phyloP scores from a whole-genome alignment of 2,329 filamentous ascomycete genomes.

The Plectosphaerella sp. region DNA sequence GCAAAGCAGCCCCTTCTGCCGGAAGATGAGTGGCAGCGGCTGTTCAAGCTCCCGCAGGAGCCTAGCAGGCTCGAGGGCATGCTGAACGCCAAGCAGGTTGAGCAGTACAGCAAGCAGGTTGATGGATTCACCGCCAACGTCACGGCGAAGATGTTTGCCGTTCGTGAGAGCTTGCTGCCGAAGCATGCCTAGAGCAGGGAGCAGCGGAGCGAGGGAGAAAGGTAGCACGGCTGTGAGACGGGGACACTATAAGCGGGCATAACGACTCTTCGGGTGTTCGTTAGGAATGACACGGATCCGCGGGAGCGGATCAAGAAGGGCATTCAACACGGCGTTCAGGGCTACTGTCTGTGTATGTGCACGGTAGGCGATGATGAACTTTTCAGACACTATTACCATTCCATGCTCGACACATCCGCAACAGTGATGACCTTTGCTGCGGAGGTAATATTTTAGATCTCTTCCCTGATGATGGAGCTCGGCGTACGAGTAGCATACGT shows the following conservation, averaged over 20 bases:
- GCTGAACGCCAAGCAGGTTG: conserved; percentile 91
- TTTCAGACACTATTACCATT: background rate
- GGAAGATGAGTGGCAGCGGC: conserved; percentile 95
- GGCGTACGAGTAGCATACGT: too few relatives aligned
- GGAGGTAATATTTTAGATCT: too few relatives aligned
- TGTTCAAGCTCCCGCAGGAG: conserved; percentile 97
- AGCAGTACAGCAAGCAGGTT: conserved; percentile 96
- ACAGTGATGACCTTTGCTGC: too few relatives aligned
- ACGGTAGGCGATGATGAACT: conserved; percentile 1
- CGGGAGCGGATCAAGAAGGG: conserved; percentile 12
- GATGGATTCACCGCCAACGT: conserved; percentile 92
- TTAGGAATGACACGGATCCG: conserved; percentile 14
- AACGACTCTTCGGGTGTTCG: conserved; percentile 10
- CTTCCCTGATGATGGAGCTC: too few relatives aligned
- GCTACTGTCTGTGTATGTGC: conserved; percentile 4
- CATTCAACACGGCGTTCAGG: conserved; percentile 15
- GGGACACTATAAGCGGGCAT: conserved; percentile 7
- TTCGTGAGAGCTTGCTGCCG: conserved; percentile 66
- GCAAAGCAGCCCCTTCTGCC: conserved; percentile 87
- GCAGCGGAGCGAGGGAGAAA: background rate
- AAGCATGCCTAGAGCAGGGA: conserved; percentile 30
- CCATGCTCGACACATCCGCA: too few relatives aligned
- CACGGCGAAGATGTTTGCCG: conserved; percentile 96
- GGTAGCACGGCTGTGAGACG: conserved; percentile 4
- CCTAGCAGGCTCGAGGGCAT: conserved; percentile 90